These are phyloP conservation scores for Rubus parviflorus DNA, from an alignment of 306 rosid genomes.

Conservation along the genomic window DNA sequence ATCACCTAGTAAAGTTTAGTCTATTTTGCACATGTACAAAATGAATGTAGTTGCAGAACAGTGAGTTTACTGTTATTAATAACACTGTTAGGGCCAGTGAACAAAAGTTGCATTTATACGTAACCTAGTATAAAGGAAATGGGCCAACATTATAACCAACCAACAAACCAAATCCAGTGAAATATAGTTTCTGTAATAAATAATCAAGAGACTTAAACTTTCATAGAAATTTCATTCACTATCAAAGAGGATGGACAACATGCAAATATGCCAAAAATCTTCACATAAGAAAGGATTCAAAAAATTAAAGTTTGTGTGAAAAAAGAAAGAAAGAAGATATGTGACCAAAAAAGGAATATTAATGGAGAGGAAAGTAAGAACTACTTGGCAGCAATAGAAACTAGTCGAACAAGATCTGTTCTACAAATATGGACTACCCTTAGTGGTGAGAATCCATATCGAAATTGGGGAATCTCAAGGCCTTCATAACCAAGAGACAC, in stretches of 20 bases:
- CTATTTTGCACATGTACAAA: not conserved
- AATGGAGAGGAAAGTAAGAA: not conserved
- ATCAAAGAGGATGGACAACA: not conserved
- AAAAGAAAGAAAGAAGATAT: not conserved
- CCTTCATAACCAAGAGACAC: not conserved
- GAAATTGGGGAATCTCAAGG: not conserved
- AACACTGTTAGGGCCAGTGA: not conserved
- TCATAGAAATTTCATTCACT: not conserved
- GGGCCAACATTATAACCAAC: not conserved
- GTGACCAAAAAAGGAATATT: not conserved
- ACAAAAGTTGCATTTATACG: not conserved
- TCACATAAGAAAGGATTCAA: not conserved
- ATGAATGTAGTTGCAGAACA: not conserved
- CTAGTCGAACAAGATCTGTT: not conserved
- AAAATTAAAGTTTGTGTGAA: not conserved
- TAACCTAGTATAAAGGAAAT: not conserved
- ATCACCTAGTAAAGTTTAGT: not conserved
- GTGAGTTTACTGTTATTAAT: not conserved
- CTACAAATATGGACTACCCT: not conserved
- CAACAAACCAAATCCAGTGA: not conserved
- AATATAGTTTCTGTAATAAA: not conserved
- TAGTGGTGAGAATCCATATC: not conserved
- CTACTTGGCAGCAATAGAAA: not conserved
- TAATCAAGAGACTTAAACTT: not conserved
- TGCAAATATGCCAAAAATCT: not conserved